Evolutionary conservation across 441 rosid species (phyloP), one percentile per base, ranked within the genome.

Genomic region (Populus hybrid): DNA sequence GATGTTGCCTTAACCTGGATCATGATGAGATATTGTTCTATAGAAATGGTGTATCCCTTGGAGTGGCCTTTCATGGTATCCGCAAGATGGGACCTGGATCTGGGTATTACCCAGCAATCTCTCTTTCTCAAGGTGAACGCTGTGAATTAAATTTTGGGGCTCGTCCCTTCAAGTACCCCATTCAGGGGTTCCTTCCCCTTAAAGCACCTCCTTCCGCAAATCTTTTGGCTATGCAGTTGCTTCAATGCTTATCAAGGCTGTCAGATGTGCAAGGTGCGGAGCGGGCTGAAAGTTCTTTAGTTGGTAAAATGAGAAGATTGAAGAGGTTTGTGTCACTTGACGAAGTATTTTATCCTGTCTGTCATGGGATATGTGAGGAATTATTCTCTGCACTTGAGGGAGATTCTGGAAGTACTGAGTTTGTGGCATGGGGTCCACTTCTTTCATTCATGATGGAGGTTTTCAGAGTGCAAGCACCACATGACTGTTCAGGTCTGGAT

Each of bases 61-160:
- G 99, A 59, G 84, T 85, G 75, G 99, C 99, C n/a, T 96, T 94
- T 83, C 78, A 80, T 66, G 90, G 93, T 57, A 87, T 94, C 63
- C 88, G 93, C 76, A 92, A 94, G 83, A 90, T 93, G 93, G 89
- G 90, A 79, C 95, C 94, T 79, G 89, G 92, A 77, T 88, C 77
- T 77, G 98, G 97, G 63, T 96, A 96, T 87, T 89, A 94, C 79
- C 99, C 99, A 80, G 98, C 99, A 38, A 69, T 92, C 77, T 96
- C 98, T 83, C 89, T 96, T 76, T 94, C 98, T 65, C 98, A 89
- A 84, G 98, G 98, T 78, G 99, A 96, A 82, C 84, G 95, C 36
- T 94, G 97, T 63, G 96, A 90, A 80, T 80, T 96, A 69, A 94
- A 96, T 80, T 96, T 96, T 77, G 99, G 99, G 61, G 88, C 88